Evolutionary conservation across 2,329 filamentous ascomycete genomes (phyloP).

Genomic region (Colletotrichum sp.): DNA sequence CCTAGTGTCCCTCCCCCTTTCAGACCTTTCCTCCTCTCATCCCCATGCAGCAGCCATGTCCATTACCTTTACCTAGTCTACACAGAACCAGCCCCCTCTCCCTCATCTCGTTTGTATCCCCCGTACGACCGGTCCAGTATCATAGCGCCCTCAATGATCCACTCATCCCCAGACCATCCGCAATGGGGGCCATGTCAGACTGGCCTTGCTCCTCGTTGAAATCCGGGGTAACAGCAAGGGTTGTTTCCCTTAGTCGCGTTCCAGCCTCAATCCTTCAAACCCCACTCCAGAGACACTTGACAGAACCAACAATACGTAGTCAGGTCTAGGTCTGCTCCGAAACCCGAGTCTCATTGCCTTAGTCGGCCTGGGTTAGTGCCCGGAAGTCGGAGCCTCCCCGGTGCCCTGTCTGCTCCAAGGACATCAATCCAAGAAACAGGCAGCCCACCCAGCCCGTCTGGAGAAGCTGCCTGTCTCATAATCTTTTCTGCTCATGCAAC

Average conservation of each 20-base stretch:
- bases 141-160: neutral
- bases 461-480: neutral
- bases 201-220: neutral
- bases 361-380: neutral
- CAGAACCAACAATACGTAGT: neutral
- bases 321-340: neutral
- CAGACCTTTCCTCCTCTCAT: neutral
- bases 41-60: neutral
- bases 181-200: neutral
- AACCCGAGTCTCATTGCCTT: neutral
- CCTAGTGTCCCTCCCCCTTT: neutral
- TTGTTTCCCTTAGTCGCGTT: neutral
- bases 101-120: neutral
- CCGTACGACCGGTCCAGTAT: neutral
- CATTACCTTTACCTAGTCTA: neutral
- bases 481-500: neutral
- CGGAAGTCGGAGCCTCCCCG: neutral
- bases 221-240: conserved; percentile 4
- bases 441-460: neutral
- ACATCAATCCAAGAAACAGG: neutral
- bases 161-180: conserved; percentile 2
- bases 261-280: neutral
- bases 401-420: neutral
- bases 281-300: neutral
- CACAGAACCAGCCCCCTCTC: neutral